A percentile compares a stretch with the other conserved stretches of the same genome.
Conservation (phyloP, 139 green algal genomes). For the Chlamydomonas incerta region DNA sequence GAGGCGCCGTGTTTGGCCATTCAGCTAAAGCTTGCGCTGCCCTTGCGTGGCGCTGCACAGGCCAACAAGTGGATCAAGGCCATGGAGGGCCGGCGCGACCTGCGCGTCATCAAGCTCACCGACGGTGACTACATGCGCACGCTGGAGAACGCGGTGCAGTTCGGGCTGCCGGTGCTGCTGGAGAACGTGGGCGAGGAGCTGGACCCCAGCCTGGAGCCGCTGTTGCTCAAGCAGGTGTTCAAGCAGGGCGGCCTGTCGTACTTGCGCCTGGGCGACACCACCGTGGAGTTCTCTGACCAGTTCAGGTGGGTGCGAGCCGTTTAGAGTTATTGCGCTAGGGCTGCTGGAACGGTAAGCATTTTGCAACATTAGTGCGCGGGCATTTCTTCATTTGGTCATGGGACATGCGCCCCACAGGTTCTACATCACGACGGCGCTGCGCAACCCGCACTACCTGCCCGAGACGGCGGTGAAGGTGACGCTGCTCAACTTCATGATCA, state of each 20-base stretch:
- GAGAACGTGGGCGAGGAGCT: slow-evolving; percentile 86
- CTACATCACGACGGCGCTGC: slow-evolving; percentile 91
- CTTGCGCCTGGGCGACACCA: slow-evolving; percentile 79
- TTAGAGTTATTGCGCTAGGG: too few species aligned
- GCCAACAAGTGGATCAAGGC: slow-evolving; percentile 88
- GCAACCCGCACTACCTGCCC: slow-evolving; percentile 88
- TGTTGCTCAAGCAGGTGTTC: slow-evolving; percentile 82
- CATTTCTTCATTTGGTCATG: too few species aligned
- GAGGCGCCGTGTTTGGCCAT: too few species aligned
- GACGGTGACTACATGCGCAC: slow-evolving; percentile 81
- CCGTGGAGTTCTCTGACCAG: slow-evolving; percentile 77
- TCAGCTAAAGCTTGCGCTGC: too few species aligned
- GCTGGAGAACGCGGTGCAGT: slow-evolving; percentile 78
- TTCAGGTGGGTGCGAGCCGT: too few species aligned
- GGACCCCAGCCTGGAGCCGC: slow-evolving; percentile 79
- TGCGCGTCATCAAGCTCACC: slow-evolving; percentile 78
- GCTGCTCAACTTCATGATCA: slow-evolving; percentile 91
- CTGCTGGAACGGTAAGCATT: too few species aligned
- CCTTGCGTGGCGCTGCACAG: slow-evolving; percentile 35
- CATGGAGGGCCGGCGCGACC: slow-evolving; percentile 67
- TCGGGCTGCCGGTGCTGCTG: slow-evolving; percentile 82
- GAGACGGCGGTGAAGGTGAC: slow-evolving; percentile 67
- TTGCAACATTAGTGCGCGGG: too few species aligned
- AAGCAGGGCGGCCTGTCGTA: slow-evolving; percentile 77
- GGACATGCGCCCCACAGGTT: slow-evolving; percentile 51